Evolutionary conservation across 2,329 filamentous ascomycete genomes (phyloP), one percentile per base, ranked within the genome.

Genomic region (Fusarium sp.): DNA sequence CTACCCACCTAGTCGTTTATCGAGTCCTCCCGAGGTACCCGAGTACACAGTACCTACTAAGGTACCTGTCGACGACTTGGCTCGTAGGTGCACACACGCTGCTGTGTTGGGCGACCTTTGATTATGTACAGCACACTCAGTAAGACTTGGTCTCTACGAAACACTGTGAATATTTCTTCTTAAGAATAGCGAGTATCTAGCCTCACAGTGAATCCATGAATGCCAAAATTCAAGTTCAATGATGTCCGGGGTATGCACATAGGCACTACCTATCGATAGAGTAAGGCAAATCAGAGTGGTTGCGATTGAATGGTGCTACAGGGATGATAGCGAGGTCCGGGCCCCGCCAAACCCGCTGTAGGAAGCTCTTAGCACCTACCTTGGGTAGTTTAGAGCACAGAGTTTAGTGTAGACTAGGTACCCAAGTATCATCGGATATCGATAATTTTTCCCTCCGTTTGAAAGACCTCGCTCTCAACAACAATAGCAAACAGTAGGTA

Each of bases 371-470:
- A 14, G 23, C 23, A 25, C 23, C 4, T 7, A n/a, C n/a, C n/a
- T n/a, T n/a, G n/a, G n/a, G 4, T 3, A 19, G 19, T 19, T 19
- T 19, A 19, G 19, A 19, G 19, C 19, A 19, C 19, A 19, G 19
- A 19, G 19, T 19, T 32, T 32, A 32, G 31, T 32, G 31, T n/a
- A 33, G 5, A 33, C 14, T 53, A 56, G 46, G 59, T 51, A 46
- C 49, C 25, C 35, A 25, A 37, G 44, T 44, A 65, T 43, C 47
- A 45, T 19, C 19, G 19, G 19, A 19, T 32, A 49, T 61, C 51
- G 56, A 65, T 46, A 47, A 57, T 41, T 64, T 65, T 61, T 58
- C 57, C 37, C 37, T 13, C 23, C 42, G 33, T 17, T 29, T 25
- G 33, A 41, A 36, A 33, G 19, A 48, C 37, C 50, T 61, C 17